These are phyloP conservation scores for Metschnikowia matae DNA, from an alignment of 805 yeast species.

Conservation along the genomic window DNA sequence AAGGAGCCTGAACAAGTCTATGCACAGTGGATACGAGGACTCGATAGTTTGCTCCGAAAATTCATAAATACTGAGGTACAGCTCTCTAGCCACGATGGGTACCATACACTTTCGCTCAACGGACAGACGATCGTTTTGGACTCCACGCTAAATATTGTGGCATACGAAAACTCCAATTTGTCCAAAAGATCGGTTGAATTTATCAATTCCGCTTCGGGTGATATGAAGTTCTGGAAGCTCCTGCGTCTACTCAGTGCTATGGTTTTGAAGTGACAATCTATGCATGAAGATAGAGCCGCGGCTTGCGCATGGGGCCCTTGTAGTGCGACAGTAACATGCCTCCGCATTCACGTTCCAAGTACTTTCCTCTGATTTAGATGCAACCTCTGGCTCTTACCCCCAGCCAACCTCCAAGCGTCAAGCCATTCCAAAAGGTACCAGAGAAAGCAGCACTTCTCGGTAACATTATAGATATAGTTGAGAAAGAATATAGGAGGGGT, in stretches of 20 bases:
- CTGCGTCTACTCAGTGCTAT: conserved; percentile 10
- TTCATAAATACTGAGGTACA: conserved; percentile 7
- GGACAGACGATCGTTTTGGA: conserved; percentile 5
- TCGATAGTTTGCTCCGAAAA: conserved; percentile 9
- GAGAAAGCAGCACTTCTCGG: conserved; percentile 5
- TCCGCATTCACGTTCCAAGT: neutral
- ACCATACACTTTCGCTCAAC: neutral
- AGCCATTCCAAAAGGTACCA: neutral
- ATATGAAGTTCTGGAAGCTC: conserved; percentile 10
- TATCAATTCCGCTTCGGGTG: conserved; percentile 9
- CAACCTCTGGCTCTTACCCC: neutral
- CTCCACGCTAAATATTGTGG: conserved; percentile 7
- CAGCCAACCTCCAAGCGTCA: neutral
- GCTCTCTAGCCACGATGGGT: conserved; percentile 2
- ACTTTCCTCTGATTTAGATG: neutral
- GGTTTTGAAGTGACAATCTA: neutral
- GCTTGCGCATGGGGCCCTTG: neutral
- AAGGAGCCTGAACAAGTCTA: conserved; percentile 15
- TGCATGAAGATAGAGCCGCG: neutral
- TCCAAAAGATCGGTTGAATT: conserved; percentile 3
- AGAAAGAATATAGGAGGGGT: conserved; percentile 36
- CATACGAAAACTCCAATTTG: neutral
- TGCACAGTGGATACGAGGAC: conserved; percentile 17
- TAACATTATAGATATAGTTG: conserved; percentile 23
- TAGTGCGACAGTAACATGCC: neutral